phyloP scores from a whole-genome alignment of 768 basidiomycete genomes.

The Suillus decipiens region DNA sequence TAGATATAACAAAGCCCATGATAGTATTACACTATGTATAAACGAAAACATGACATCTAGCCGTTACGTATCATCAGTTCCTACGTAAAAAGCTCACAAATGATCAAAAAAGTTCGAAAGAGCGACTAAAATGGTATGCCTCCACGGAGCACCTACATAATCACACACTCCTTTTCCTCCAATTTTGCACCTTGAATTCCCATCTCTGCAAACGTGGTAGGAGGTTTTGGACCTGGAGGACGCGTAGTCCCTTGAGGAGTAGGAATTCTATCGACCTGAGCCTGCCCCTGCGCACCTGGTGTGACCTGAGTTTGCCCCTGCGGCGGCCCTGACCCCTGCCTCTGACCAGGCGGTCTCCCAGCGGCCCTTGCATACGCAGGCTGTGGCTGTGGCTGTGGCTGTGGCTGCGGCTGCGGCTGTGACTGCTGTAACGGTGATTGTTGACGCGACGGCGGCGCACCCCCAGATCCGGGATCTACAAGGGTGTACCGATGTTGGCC shows the following conservation, averaged over 20 bases:
- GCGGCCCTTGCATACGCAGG: constrained; percentile 26
- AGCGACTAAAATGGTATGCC: not conserved
- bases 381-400: not conserved
- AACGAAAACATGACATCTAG: constrained; percentile 3
- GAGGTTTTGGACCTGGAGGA: constrained; percentile 35
- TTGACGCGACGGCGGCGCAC: constrained; percentile 18
- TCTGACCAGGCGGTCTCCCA: constrained; percentile 35
- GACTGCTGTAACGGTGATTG: constrained; percentile 19
- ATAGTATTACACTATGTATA: not conserved
- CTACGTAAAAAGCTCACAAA: not conserved
- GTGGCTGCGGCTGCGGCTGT: not conserved
- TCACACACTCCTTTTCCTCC: constrained; percentile 80
- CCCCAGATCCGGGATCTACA: constrained; percentile 39
- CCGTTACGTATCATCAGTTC: not conserved
- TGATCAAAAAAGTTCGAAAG: not conserved
- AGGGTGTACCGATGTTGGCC: constrained; percentile 50
- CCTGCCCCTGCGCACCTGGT: constrained; percentile 9
- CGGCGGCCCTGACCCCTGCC: constrained; percentile 18
- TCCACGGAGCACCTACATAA: constrained; percentile 58
- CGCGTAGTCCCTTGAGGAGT: constrained; percentile 13
- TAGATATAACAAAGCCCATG: not conserved
- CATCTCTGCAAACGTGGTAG: constrained; percentile 93
- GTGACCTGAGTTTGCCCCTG: constrained; percentile 7
- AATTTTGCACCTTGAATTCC: constrained; percentile 79
- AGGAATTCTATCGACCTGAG: not conserved